Evolutionary conservation across 495 filamentous ascomycete genomes (phyloP).

Genomic region (Aspergillus haitiensis): DNA sequence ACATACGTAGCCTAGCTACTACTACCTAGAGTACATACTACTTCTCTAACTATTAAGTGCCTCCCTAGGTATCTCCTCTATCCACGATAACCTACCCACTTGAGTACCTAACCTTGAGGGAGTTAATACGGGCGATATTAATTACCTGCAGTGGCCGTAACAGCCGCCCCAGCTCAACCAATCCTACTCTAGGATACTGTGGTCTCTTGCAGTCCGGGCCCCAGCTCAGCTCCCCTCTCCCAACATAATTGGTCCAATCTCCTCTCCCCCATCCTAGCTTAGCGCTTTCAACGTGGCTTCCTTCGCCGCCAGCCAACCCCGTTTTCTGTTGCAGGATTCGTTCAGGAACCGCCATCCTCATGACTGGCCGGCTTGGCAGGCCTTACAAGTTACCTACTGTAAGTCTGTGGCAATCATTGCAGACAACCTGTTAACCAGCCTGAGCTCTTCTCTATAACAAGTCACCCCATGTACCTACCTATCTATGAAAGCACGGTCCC

Average conservation of each 20-base stretch:
- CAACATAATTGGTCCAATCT: conserved; percentile 16
- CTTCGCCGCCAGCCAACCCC: conserved; percentile 24
- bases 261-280: conserved; percentile 16
- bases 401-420: too few relatives aligned
- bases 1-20: background rate
- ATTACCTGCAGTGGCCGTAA: conserved; percentile 19
- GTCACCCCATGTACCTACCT: too few relatives aligned
- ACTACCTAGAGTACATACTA: background rate
- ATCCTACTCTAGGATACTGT: conserved; percentile 15
- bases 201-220: conserved; percentile 15
- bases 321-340: conserved; percentile 20
- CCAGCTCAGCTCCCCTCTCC: conserved; percentile 3
- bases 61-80: too few relatives aligned
- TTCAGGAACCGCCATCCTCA: conserved; percentile 18
- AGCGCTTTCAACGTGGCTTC: conserved; percentile 26
- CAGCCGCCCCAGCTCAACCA: conserved; percentile 23
- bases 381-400: background rate
- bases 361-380: conserved; percentile 15
- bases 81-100: too few relatives aligned
- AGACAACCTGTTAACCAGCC: too few relatives aligned
- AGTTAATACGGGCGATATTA: conserved; percentile 5
- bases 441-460: too few relatives aligned
- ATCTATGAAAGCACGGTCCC: too few relatives aligned
- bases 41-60: background rate
- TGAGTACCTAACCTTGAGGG: background rate